Evolutionary conservation across 2,329 filamentous ascomycete species (phyloP).

Genomic region (Paecilomyces niveus): DNA sequence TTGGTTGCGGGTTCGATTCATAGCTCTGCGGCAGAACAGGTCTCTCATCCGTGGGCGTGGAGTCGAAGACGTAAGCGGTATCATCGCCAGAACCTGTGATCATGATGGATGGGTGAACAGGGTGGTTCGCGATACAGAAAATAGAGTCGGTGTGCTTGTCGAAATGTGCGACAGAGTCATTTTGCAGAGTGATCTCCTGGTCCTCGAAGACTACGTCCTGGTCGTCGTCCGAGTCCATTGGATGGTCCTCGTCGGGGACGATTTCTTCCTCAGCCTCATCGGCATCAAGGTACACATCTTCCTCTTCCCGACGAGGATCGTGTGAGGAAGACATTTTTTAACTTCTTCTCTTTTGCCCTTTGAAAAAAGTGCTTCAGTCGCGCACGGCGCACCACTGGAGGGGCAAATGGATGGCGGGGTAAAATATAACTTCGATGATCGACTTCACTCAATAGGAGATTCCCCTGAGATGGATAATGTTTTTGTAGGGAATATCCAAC

Average conservation of each 20-base stretch:
- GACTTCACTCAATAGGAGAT: background rate
- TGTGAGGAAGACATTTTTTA: slow-evolving; percentile 26
- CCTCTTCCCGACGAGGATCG: slow-evolving; percentile 43
- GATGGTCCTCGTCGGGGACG: slow-evolving; percentile 58
- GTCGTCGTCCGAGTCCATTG: slow-evolving; percentile 65
- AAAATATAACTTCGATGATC: background rate
- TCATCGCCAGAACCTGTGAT: slow-evolving; percentile 85
- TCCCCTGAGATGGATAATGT: background rate
- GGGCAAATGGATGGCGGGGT: background rate
- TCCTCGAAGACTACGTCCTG: slow-evolving; percentile 42
- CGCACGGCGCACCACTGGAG: slow-evolving; percentile 1
- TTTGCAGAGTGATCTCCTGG: slow-evolving; percentile 72
- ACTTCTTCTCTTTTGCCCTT: background rate
- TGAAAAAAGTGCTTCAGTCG: background rate
- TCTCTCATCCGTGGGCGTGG: slow-evolving; percentile 50
- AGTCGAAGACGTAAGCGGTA: slow-evolving; percentile 79
- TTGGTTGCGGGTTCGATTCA: slow-evolving; percentile 57
- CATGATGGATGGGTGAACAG: slow-evolving; percentile 66
- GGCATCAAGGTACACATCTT: slow-evolving; percentile 66
- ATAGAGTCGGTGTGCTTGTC: slow-evolving; percentile 85
- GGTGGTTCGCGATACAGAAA: slow-evolving; percentile 92
- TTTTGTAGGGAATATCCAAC: background rate
- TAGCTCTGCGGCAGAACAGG: slow-evolving; percentile 73
- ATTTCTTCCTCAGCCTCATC: slow-evolving; percentile 76
- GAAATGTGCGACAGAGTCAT: slow-evolving; percentile 91